These are phyloP conservation scores for Ramaria sp. DNA, from an alignment of 768 basidiomycete species.

Conservation along the genomic window DNA sequence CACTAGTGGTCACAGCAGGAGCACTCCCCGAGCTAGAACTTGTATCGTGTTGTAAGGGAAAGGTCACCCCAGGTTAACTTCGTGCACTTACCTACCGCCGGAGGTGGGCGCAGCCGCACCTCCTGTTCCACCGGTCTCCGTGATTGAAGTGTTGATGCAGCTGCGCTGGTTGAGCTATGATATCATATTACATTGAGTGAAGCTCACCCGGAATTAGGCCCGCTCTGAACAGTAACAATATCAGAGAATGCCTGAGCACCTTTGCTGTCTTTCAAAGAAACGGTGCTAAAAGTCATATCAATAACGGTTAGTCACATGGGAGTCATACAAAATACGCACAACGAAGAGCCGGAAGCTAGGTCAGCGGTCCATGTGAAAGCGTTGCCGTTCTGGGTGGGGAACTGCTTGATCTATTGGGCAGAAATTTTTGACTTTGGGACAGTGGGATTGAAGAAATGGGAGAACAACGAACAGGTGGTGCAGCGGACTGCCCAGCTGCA, in stretches of 20 bases:
- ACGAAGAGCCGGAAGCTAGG: constrained; percentile 28
- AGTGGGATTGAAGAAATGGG: neutral
- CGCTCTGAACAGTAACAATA: constrained; percentile 31
- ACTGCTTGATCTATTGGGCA: constrained; percentile 38
- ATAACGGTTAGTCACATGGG: constrained; percentile 6
- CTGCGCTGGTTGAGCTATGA: neutral
- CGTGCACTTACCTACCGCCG: neutral
- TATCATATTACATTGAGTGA: constrained; percentile 2
- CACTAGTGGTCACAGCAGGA: neutral
- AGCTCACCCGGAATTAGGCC: constrained; percentile 27
- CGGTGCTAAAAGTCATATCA: constrained; percentile 29
- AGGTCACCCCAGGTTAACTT: neutral
- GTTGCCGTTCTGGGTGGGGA: constrained; percentile 34
- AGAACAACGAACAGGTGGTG: constrained; percentile 34
- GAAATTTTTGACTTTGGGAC: constrained; percentile 5
- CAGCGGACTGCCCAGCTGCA: constrained; percentile 42
- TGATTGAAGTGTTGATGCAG: neutral
- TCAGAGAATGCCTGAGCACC: constrained; percentile 45
- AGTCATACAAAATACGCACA: constrained; percentile 29
- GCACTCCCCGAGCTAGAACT: neutral
- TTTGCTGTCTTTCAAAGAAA: constrained; percentile 46
- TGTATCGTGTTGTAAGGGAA: neutral
- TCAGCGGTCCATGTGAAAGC: constrained; percentile 47
- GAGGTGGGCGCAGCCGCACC: neutral
- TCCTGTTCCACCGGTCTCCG: neutral